These are phyloP conservation scores for Cercospora sp. DNA, from an alignment of 2,329 filamentous ascomycete genomes.

Conservation along the genomic window DNA sequence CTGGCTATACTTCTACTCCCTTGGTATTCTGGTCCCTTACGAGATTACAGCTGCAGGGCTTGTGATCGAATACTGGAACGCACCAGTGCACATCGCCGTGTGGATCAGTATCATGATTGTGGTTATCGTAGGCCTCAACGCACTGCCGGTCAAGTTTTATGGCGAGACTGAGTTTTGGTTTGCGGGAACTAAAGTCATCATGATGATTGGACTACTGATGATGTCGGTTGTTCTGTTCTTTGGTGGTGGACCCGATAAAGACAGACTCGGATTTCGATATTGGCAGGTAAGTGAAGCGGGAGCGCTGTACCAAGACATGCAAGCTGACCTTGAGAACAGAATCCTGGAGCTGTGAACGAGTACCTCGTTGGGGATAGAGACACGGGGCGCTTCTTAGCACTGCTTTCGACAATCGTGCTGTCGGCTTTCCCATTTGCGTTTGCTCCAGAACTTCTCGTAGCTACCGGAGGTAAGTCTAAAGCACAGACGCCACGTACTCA, in stretches of 20 bases:
- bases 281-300: conserved; percentile 2
- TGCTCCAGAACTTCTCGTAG: conserved; percentile 57
- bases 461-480: conserved; percentile 36
- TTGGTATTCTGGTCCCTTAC: conserved; percentile 43
- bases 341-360: conserved; percentile 51
- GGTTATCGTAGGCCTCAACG: conserved; percentile 48
- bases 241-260: conserved; percentile 55
- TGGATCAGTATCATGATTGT: conserved; percentile 43
- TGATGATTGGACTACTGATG: conserved; percentile 53
- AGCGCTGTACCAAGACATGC: not conserved
- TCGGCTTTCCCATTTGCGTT: conserved; percentile 58
- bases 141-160: conserved; percentile 51
- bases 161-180: conserved; percentile 50
- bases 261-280: conserved; percentile 53
- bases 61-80: conserved; percentile 39
- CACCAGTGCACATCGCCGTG: conserved; percentile 43
- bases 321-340: conserved; percentile 33
- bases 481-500: not conserved
- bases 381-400: conserved; percentile 53
- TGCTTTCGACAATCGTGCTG: conserved; percentile 54
- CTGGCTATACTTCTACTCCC: conserved; percentile 45
- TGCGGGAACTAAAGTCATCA: conserved; percentile 52
- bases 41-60: conserved; percentile 42
- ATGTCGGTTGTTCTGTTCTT: conserved; percentile 57
- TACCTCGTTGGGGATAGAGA: conserved; percentile 48